Base-by-base conservation (phyloP, 306 rosid genomes). In the Sindora glabra region DNA sequence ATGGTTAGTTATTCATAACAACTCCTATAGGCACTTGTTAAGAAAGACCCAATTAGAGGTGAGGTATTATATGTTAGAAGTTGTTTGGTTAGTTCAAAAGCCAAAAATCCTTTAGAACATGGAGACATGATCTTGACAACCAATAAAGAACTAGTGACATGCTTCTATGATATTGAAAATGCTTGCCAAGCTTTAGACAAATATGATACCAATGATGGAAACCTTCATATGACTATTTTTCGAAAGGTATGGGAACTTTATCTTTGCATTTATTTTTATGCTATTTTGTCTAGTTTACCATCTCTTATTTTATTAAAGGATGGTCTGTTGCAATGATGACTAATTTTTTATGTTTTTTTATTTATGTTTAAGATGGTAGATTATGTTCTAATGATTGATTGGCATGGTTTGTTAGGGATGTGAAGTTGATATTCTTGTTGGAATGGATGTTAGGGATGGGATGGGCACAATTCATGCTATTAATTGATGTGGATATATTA, bases 61-160 rank as follows among this genome's bases (percentile, higher is more conserved):
- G 96, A 92, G 67, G 96, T 88, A 72, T 78, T 92, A 56, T 88
- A 96, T 49, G 95, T 92, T 66, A 92, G 86, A 81, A 90, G 98
- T 48, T 88, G 98, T 76, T 86, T 88, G 57, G 95, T 96, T 49
- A 95, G 96, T 76, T 92, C 96, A 27, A 74, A 78, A 74, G 96
- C 98, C 17, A 94, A 88, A 65, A 88, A 80, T 59, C 78, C 76
- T 62, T 79, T 92, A 67, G 98, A 92, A 59, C 98, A 92, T 80
- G 98, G 95, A 64, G 98, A 92, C 70, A 92, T 92, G 98, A 81
- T 92, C 39, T 78, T 92, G 74, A 95, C 96, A 40, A 86, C 88
- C 68, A 78, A 92, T 75, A 92, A 88, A 77, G 94, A 81, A 73
- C 96, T 96, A 45, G 90, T 92, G 64, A 92, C 98, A 59, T 83